Evolutionary conservation across 352 stramenopile species (phyloP), one percentile per base, ranked within the genome.

Genomic region (Phytophthora foliorum): DNA sequence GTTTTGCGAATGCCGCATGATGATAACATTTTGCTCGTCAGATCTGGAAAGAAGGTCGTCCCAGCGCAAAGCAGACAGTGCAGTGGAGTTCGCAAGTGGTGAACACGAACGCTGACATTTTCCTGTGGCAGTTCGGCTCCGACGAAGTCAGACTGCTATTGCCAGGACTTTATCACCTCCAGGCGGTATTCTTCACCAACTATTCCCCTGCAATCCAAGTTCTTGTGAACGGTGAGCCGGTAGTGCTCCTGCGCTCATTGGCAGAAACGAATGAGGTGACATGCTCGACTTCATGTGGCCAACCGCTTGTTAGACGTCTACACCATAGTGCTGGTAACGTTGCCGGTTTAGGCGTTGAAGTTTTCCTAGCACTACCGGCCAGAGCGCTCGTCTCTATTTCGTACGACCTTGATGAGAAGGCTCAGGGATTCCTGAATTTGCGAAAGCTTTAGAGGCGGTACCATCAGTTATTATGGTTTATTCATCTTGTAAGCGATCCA

Each of bases 11-110:
- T 17, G 4, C 11, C 4, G 19, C 48, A 25, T 46, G 2, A 19
- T 45, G 21, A 58, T 19, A 24, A 3, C 8, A 24, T 25, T 24
- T 58, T 45, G n/a, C 49, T n/a, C 34, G n/a, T 34, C 19, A 93
- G 86, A 89, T 94, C 42, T 94, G 86, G 86, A 94, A 94, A 57
- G 57, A 81, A 52, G 84, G 82, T 0, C 58, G 72, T 1, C 81
- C 82, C 1, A 92, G 59, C 34, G 10, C 54, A 3, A 80, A 77
- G 53, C 84, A 90, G 54, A 90, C 81, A 16, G 77, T 94, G 16
- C n/a, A 58, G 16, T 94, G 86, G 86, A 85, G 63, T 29, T 71
- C 81, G n/a, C 82, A 92, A 57, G 75, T 84, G 6, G 79, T 92
- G 27, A 94, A 92, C 64, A 89, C 84, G 16, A 88, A 81, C 31